These are phyloP conservation scores for Fusarium mexicanum DNA, from an alignment of 2,329 filamentous ascomycete species.

Conservation along the genomic window DNA sequence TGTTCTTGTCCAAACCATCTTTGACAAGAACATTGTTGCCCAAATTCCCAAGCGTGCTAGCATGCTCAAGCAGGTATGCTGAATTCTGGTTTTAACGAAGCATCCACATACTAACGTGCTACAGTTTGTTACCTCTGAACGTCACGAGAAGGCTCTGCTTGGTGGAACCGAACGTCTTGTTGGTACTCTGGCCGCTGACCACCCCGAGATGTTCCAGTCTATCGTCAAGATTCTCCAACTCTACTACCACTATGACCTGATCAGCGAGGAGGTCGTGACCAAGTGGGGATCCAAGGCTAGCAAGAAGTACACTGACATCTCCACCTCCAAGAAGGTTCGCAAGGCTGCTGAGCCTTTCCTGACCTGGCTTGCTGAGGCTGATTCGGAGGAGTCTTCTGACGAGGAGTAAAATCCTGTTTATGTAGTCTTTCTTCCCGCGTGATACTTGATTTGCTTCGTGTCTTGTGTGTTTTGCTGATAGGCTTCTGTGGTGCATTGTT, in stretches of 20 bases:
- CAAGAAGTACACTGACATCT: slow-evolving; percentile 96
- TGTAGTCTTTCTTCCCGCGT: background rate
- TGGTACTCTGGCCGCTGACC: slow-evolving; percentile 73
- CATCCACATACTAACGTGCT: slow-evolving; percentile 42
- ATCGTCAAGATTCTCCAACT: slow-evolving; percentile 88
- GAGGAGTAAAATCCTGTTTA: slow-evolving; percentile 56
- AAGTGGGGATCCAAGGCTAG: slow-evolving; percentile 94
- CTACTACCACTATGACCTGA: slow-evolving; percentile 90
- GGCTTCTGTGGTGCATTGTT: slow-evolving; percentile 3
- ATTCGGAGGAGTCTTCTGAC: slow-evolving; percentile 72
- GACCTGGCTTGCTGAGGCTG: slow-evolving; percentile 89
- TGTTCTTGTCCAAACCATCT: slow-evolving; percentile 92
- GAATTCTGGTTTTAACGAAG: background rate
- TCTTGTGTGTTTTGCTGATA: background rate
- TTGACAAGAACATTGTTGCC: slow-evolving; percentile 87
- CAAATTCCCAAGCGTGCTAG: slow-evolving; percentile 85
- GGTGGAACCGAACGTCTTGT: slow-evolving; percentile 95
- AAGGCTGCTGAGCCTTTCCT: slow-evolving; percentile 95
- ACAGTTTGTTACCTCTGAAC: slow-evolving; percentile 85
- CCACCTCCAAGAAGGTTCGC: slow-evolving; percentile 93
- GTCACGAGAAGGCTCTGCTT: slow-evolving; percentile 93
- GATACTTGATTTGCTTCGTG: background rate
- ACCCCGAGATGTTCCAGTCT: slow-evolving; percentile 78
- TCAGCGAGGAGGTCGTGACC: slow-evolving; percentile 87
- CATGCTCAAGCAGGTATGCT: slow-evolving; percentile 85